Evolutionary conservation across 2,329 filamentous ascomycete species (phyloP).

Genomic region (Trematosphaeria pertusa): DNA sequence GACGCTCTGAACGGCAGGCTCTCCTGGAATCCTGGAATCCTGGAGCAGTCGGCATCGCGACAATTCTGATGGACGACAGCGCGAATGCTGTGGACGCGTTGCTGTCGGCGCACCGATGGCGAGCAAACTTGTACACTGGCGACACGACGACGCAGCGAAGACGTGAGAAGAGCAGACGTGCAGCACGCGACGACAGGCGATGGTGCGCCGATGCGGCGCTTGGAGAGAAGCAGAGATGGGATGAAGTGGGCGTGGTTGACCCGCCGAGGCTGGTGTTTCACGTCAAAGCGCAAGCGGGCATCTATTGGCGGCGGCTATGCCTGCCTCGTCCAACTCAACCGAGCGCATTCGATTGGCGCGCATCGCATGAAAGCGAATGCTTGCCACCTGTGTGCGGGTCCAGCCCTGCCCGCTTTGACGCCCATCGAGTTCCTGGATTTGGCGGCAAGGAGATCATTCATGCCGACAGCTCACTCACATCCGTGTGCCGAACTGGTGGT

Average conservation of each 20-base stretch:
- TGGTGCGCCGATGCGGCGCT: conserved; percentile 36
- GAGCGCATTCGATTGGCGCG: conserved; percentile 32
- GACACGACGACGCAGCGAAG: conserved; percentile 21
- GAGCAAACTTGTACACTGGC: conserved; percentile 15
- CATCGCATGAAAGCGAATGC: conserved; percentile 19
- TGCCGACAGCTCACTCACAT: not conserved
- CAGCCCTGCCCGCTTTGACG: conserved; percentile 35
- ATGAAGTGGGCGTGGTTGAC: conserved; percentile 27
- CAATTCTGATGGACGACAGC: conserved; percentile 1
- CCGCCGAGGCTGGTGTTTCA: conserved; percentile 25
- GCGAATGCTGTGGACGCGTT: conserved; percentile 23
- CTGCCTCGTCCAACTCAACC: conserved; percentile 11
- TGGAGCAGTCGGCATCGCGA: not conserved
- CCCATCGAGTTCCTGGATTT: conserved; percentile 33
- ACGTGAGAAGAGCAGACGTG: conserved; percentile 27
- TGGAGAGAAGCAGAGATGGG: conserved; percentile 28
- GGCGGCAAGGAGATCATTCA: conserved; percentile 8
- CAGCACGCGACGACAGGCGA: conserved; percentile 42
- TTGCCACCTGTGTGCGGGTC: conserved; percentile 12
- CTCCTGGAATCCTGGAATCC: conserved; percentile 8
- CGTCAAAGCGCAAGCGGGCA: conserved; percentile 17
- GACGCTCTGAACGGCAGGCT: conserved; percentile 17
- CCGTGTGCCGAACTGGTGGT: not conserved
- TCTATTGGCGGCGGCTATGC: conserved; percentile 11
- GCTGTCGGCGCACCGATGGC: conserved; percentile 17